These are phyloP conservation scores for Candida berthetii DNA, from an alignment of 805 yeast genomes.

Conservation along the genomic window DNA sequence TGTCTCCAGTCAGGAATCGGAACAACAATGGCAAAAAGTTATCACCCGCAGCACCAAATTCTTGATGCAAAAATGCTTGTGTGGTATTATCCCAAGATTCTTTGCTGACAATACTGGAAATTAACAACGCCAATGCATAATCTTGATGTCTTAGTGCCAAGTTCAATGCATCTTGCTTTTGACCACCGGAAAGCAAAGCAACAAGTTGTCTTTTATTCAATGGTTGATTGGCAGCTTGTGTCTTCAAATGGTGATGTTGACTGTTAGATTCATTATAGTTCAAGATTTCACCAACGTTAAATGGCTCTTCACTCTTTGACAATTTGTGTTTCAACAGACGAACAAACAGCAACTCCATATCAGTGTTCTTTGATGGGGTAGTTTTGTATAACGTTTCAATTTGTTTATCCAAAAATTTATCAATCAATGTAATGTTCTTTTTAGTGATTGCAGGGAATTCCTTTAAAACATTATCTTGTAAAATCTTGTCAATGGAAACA, in stretches of 20 bases:
- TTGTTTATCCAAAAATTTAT: conserved; percentile 18
- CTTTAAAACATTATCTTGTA: conserved; percentile 25
- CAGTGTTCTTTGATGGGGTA: conserved; percentile 44
- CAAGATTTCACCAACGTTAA: conserved; percentile 15
- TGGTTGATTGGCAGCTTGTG: conserved; percentile 16
- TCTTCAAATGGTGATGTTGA: conserved; percentile 1
- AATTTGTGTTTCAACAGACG: conserved; percentile 18
- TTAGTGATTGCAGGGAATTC: conserved; percentile 27
- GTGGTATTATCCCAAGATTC: conserved; percentile 54
- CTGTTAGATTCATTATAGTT: conserved; percentile 9
- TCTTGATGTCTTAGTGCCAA: conserved; percentile 57
- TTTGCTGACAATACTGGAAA: conserved; percentile 62
- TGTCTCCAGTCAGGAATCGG: conserved; percentile 59
- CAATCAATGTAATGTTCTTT: conserved; percentile 20
- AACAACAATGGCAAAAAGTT: conserved; percentile 48
- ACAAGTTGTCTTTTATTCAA: conserved; percentile 26
- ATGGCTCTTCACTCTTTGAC: conserved; percentile 6
- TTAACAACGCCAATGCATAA: conserved; percentile 71
- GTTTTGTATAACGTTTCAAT: conserved; percentile 4
- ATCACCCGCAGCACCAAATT: conserved; percentile 34
- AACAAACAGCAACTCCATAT: conserved; percentile 63
- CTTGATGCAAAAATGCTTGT: conserved; percentile 47
- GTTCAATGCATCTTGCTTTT: conserved; percentile 58
- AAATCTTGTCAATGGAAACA: conserved; percentile 23
- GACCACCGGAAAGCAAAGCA: conserved; percentile 65